Conservation (phyloP, 768 basidiomycete genomes). For the Lentinula boryana region DNA sequence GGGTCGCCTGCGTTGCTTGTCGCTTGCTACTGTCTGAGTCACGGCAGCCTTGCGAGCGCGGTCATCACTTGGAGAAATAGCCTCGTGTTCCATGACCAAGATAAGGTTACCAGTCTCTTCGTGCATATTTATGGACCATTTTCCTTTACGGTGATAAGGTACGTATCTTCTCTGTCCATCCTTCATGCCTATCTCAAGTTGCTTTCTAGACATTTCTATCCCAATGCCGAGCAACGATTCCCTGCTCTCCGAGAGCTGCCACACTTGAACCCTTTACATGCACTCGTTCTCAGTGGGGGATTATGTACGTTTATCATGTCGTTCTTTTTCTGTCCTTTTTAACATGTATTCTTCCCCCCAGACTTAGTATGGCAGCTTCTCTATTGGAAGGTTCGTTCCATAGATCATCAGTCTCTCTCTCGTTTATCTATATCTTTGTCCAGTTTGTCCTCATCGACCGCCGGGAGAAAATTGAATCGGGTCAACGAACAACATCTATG, state of each 20-base stretch:
- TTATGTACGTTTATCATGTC: constrained; percentile 60
- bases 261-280: constrained; percentile 61
- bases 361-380: constrained; percentile 89
- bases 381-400: constrained; percentile 75
- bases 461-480: constrained; percentile 84
- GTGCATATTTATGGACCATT: constrained; percentile 93
- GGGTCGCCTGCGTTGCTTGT: constrained; percentile 73
- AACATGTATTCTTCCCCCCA: constrained; percentile 23
- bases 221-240: constrained; percentile 72
- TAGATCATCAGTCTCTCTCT: not conserved
- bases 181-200: constrained; percentile 7
- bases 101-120: constrained; percentile 94
- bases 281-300: constrained; percentile 72
- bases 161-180: constrained; percentile 16
- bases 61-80: constrained; percentile 99
- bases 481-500: constrained; percentile 87
- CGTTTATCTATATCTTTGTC: constrained; percentile 1
- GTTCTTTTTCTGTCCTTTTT: not conserved
- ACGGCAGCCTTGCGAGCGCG: constrained; percentile 87
- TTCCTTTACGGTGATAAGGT: constrained; percentile 88
- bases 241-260: constrained; percentile 75
- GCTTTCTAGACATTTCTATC: constrained; percentile 75
- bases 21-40: constrained; percentile 88
- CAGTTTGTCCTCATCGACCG: constrained; percentile 87
- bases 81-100: constrained; percentile 94